phyloP scores from a whole-genome alignment of 768 basidiomycete genomes.

The Amylocystis lapponica region DNA sequence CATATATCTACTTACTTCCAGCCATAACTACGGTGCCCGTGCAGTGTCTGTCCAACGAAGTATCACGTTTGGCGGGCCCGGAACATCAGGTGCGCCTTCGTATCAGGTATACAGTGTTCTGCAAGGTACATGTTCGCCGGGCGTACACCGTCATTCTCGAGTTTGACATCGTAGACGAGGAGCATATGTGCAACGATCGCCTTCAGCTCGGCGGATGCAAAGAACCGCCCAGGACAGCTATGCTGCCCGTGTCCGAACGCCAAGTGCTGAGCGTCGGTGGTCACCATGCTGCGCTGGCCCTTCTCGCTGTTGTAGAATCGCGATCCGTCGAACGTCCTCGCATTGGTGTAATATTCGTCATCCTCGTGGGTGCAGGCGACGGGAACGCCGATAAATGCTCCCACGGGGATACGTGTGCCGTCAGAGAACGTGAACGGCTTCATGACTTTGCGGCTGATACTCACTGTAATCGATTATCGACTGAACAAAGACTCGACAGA shows the following conservation, averaged over 20 bases:
- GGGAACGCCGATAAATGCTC: slow-evolving; percentile 13
- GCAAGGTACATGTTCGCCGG: slow-evolving; percentile 15
- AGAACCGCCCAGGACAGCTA: slow-evolving; percentile 32
- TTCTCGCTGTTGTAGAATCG: slow-evolving; percentile 14
- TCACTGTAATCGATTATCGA: background rate
- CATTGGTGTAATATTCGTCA: slow-evolving; percentile 16
- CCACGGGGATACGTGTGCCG: slow-evolving; percentile 17
- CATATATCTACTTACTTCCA: too few species aligned
- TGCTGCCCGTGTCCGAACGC: slow-evolving; percentile 16
- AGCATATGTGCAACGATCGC: slow-evolving; percentile 28
- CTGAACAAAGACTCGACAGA: background rate
- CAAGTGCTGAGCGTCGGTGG: slow-evolving; percentile 10
- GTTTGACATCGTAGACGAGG: slow-evolving; percentile 24
- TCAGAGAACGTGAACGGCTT: slow-evolving; percentile 14
- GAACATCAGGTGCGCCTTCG: slow-evolving; percentile 17
- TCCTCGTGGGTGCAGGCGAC: slow-evolving; percentile 16
- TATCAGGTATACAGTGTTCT: slow-evolving; percentile 11
- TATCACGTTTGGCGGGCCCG: slow-evolving; percentile 10
- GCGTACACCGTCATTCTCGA: slow-evolving; percentile 14
- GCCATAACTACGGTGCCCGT: too few species aligned
- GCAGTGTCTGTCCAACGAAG: too few species aligned
- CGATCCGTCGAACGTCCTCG: slow-evolving; percentile 19
- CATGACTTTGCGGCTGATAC: slow-evolving; percentile 5
- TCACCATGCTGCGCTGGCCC: slow-evolving; percentile 13
- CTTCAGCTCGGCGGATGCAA: slow-evolving; percentile 30